Base-by-base conservation (phyloP, 2,329 filamentous ascomycete species). In the Cryphonectria naterciae region DNA sequence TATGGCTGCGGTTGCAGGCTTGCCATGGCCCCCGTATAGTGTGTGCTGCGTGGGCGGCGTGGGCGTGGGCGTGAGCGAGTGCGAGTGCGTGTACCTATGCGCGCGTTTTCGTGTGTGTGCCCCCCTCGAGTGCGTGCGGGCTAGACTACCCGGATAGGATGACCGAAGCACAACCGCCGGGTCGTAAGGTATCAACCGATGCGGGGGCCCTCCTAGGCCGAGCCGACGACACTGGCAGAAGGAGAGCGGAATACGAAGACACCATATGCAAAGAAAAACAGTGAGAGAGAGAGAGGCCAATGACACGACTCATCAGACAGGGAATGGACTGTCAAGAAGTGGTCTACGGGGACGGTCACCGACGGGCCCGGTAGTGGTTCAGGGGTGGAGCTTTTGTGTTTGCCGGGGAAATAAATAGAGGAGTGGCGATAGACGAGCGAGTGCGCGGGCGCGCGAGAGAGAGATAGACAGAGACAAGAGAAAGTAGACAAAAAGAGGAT, bases 1-100 rank as follows among this genome's bases (percentile, higher is more conserved):
- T 88, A 89, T 22, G 85, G 83, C 72, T 81, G 80, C 17, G 75
- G 74, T 62, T 81, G 79, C 58, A 62, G 60, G 69, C 83, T 81
- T 70, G 79, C 79, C 83, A 85, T 85, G 75, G 39, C 60, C 10
- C 25, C 19, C 25, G 37, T 37, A 37, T 2, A 25, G 37, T 15
- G 22, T 37, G n/a, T 28, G 39, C 25, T 49, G 46, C 22, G 46
- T 49, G 43, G 43, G 17, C 43, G 17, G 54, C 28, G 17, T 22
- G 49, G 7, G 32, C 25, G 49, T 52, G 35, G 17, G 17, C 35
- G 19, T n/a, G 22, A 7, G 43, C 32, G 35, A 8, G 37, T 22
- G 43, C 32, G 35, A 3, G n/a, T 43, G 61, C 61, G 35, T 37
- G 35, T 62, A 35, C 58, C 37, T 39, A 39, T 39, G 10, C 7